phyloP scores from a whole-genome alignment of 176 grass and related monocot genomes.

The Phoenix roebelenii region DNA sequence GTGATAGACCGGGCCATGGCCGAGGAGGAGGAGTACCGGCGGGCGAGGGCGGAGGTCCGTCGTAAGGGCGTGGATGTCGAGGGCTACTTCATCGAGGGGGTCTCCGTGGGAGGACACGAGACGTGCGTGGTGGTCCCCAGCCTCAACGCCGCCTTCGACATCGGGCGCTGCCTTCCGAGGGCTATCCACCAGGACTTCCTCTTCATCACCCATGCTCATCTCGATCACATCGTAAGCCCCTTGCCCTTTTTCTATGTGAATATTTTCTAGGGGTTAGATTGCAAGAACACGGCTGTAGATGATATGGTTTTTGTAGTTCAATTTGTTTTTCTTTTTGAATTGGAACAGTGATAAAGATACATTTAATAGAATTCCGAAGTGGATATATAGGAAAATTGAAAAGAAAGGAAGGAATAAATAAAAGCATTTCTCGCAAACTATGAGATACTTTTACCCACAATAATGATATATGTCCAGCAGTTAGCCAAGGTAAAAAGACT shows the following conservation, averaged over 20 bases:
- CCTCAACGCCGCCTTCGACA: conserved; percentile 83
- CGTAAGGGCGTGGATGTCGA: conserved; percentile 77
- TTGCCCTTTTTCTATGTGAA: not conserved
- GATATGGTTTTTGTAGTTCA: no score
- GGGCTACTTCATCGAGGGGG: conserved; percentile 73
- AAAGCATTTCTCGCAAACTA: no score
- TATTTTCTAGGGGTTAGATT: no score
- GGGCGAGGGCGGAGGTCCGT: conserved; percentile 67
- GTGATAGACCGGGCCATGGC: conserved; percentile 66
- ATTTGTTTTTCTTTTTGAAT: no score
- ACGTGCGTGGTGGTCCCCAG: conserved; percentile 68
- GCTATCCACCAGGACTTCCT: conserved; percentile 81
- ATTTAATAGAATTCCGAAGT: no score
- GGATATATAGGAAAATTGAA: no score
- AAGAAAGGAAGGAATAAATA: no score
- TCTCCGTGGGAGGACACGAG: conserved; percentile 90
- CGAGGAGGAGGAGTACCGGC: conserved; percentile 90
- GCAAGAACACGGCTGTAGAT: no score
- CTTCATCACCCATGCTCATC: conserved; percentile 91
- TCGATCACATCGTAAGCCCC: conserved; percentile 80
- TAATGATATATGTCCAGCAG: no score
- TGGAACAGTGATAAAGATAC: no score
- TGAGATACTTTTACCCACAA: no score
- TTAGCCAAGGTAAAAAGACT: no score
- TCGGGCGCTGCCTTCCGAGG: conserved; percentile 59